Base-by-base conservation (phyloP, 176 grass and related monocot species). In the Bolboschoenus planiculmis region DNA sequence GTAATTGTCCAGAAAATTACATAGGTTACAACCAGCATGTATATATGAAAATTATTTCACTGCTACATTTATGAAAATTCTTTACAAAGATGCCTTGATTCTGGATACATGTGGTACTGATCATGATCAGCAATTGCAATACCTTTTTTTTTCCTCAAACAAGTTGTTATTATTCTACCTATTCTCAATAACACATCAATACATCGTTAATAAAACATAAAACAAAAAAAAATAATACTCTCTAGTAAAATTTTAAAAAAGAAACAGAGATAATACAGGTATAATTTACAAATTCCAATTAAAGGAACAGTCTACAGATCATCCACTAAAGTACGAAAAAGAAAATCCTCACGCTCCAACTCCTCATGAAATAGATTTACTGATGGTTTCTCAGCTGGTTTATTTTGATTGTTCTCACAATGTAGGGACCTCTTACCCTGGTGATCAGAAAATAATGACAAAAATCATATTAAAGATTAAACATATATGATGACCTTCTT, bases 361-460 rank as follows among this genome's bases (percentile, higher is more conserved):
- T 98, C 95, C 66, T 98, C 96, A 10, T 98, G 96, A 10, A 90
- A 79, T 74, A 95, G 71, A 82, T 85, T 87, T 24, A 98, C 78
- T 39, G 60, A 85, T 80, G 90, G 85, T 66, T 37, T 83, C 64
- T 39, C 21, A 62, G 60, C 40, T 33, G 56, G 35, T 29, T 13
- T 76, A 61, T 55, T 43, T 84, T 87, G 58, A 71, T 46, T 15
- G 47, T 11, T 18, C 46, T 59, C 50, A 30, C 23, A 58, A 7
- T 87, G 74, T 57, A 5, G 57, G 81, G 40, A 78, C 33, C 87
- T 85, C 67, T 82, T 99, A 15, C 96, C 96, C 95, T 91, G 18
- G 46, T 68, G 13, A 87, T 82, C 39, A 70, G 51, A 36, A 14
- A 66, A 62, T n/a, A 81, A 11, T 4, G 42, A 9, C 3, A 42